Evolutionary conservation across 1,284 basidiomycete species (phyloP), one percentile per base, ranked within the genome.

Genomic region (Melampsora occidentalis): DNA sequence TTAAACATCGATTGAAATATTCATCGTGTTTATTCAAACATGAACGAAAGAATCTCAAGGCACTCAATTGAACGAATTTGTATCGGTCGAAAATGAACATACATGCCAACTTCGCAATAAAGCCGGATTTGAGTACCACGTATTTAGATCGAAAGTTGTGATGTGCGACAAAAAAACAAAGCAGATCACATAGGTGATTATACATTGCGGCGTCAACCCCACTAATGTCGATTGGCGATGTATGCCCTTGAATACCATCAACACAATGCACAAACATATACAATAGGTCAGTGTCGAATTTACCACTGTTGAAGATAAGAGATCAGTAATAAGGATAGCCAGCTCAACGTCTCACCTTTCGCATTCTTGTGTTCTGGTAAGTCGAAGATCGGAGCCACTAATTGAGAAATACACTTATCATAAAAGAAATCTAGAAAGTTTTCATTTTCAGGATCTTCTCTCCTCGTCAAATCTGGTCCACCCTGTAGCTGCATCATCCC

Each of bases 371-470:
- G 90, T 78, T 94, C 91, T 4, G 92, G 89, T 25, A 97, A 84
- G 72, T 92, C 88, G 16, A 84, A 77, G 57, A 98, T 85, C 0
- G 97, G 95, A 80, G 87, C 88, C 84, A 94, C 91, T 65, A 99
- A 85, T 20, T 86, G 86, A 22, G 87, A 84, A 73, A 91, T 86
- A 81, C 90, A 93, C 63, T 88, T 85, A 53, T 88, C 86, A 85
- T 98, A 99, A 83, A 98, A 94, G 84, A 92, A 93, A 46, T 94
- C 90, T 80, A 95, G 85, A 85, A 96, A 99, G 77, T 89, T 88
- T 82, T 97, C 92, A 20, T 89, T 89, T 71, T 90, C 87, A n/a
- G 90, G 89, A 80, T 95, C 90, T 81, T 95, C 92, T 73, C 87
- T 86, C 33, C 86, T 86, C 77, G 87, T 33, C 28, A 64, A 39